These are phyloP conservation scores for Limonium bicolor DNA, from an alignment of 148 eudicot genomes.

Conservation along the genomic window DNA sequence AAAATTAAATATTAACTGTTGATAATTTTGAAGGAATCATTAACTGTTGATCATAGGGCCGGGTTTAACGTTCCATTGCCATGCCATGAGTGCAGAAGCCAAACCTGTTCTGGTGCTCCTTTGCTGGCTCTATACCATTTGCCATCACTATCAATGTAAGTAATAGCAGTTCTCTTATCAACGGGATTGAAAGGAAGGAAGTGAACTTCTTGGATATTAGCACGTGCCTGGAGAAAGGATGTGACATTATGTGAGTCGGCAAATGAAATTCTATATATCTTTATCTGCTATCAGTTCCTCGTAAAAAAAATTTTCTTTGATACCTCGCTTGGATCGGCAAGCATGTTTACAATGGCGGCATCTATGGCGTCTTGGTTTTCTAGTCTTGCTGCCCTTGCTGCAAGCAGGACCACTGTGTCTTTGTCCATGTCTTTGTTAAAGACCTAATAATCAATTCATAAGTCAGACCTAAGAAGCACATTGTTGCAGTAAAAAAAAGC, in stretches of 20 bases:
- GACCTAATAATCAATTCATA: conserved; percentile 18
- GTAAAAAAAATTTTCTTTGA: not conserved
- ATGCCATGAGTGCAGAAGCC: not conserved
- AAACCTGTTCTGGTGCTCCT: conserved; percentile 56
- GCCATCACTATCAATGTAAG: conserved; percentile 42
- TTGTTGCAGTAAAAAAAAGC: not conserved
- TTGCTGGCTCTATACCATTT: conserved; percentile 49
- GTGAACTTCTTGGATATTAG: conserved; percentile 38
- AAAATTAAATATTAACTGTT: not conserved
- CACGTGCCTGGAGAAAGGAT: conserved; percentile 58
- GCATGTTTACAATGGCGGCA: conserved; percentile 48
- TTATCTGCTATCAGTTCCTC: too few species aligned
- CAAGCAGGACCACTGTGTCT: conserved; percentile 42
- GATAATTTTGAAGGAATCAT: too few species aligned
- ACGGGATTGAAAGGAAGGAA: conserved; percentile 55
- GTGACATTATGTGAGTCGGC: too few species aligned
- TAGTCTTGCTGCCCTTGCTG: conserved; percentile 60
- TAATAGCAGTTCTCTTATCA: conserved; percentile 49
- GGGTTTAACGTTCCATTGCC: too few species aligned
- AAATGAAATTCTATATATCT: too few species aligned
- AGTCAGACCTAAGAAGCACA: not conserved
- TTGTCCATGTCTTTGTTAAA: conserved; percentile 41
- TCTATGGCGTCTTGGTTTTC: conserved; percentile 82
- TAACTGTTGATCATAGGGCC: too few species aligned
- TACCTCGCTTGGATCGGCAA: conserved; percentile 59